These are phyloP conservation scores for Myriosclerotinia duriaeana DNA, from an alignment of 2,329 filamentous ascomycete species.

Conservation along the genomic window DNA sequence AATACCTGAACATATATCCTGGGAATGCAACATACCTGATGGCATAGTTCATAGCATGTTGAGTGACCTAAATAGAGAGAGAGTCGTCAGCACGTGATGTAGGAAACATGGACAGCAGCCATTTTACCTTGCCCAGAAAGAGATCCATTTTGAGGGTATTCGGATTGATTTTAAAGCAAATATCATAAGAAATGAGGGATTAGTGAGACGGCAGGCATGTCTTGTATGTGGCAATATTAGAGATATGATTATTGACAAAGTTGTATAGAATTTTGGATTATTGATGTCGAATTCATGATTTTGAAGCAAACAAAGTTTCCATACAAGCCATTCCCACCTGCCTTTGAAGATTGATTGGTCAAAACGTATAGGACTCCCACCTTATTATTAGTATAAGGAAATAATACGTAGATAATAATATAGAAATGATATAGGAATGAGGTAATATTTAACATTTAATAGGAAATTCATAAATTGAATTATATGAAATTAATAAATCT, in stretches of 20 bases:
- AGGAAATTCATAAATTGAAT: too few species aligned
- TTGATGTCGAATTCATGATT: conserved; percentile 3
- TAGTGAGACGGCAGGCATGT: neutral
- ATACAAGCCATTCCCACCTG: too few species aligned
- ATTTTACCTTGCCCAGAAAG: conserved; percentile 58
- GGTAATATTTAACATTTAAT: too few species aligned
- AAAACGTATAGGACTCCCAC: neutral
- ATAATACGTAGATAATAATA: too few species aligned
- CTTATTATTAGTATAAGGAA: too few species aligned
- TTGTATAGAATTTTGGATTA: neutral
- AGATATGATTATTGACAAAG: neutral
- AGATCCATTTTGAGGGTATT: conserved; percentile 39
- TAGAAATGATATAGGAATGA: too few species aligned
- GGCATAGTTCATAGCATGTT: conserved; percentile 73
- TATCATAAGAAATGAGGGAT: neutral
- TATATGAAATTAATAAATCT: neutral
- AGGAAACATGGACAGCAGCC: conserved; percentile 5
- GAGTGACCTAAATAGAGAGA: conserved; percentile 52
- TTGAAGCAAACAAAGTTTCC: conserved; percentile 5
- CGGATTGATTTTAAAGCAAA: neutral
- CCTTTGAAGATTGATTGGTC: conserved; percentile 12
- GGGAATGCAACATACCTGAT: conserved; percentile 54
- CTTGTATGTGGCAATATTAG: neutral
- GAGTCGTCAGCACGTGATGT: conserved; percentile 33
- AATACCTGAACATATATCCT: neutral